A percentile compares a stretch with the other conserved stretches of the same genome.
Evolutionary conservation across 2,329 filamentous ascomycete species (phyloP).

Genomic region (Teratosphaeria zuluensis): DNA sequence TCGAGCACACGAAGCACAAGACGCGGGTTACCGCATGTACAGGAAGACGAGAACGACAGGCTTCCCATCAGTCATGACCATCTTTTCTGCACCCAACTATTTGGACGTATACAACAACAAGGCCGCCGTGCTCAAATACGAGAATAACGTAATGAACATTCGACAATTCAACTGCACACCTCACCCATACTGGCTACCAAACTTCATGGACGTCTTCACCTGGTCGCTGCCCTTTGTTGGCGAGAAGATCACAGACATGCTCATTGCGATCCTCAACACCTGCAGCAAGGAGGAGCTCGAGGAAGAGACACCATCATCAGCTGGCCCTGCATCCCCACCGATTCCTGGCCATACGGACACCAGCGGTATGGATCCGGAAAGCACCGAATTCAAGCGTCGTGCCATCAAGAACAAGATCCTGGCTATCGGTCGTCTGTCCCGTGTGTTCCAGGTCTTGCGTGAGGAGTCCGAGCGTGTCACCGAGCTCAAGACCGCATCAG

Average conservation of each 20-base stretch:
- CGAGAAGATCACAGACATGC: slow-evolving; percentile 98
- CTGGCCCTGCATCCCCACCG: slow-evolving; percentile 64
- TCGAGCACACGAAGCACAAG: slow-evolving; percentile 94
- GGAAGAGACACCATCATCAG: slow-evolving; percentile 70
- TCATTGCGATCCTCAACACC: slow-evolving; percentile 95
- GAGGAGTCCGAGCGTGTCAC: slow-evolving; percentile 96
- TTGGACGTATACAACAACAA: slow-evolving; percentile 99
- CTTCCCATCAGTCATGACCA: slow-evolving; percentile 99
- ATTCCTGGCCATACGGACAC: slow-evolving; percentile 33
- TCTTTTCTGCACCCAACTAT: slow-evolving; percentile 98
- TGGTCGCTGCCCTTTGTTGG: slow-evolving; percentile 98
- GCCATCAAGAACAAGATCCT: slow-evolving; percentile 99
- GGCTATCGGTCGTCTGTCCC: slow-evolving; percentile 88
- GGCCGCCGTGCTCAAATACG: slow-evolving; percentile 95
- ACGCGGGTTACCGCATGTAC: slow-evolving; percentile 98
- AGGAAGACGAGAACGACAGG: slow-evolving; percentile 95
- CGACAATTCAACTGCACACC: slow-evolving; percentile 99
- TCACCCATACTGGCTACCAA: slow-evolving; percentile 97
- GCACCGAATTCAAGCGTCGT: slow-evolving; percentile 84
- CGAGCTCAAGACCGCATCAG: slow-evolving; percentile 92
- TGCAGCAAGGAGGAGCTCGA: slow-evolving; percentile 97
- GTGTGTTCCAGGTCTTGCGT: slow-evolving; percentile 95
- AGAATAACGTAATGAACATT: slow-evolving; percentile 99
- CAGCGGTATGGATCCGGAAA: slow-evolving; percentile 60
- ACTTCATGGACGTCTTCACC: slow-evolving; percentile 99